A percentile compares a stretch with the other conserved stretches of the same genome.
Conservation (phyloP, 2,329 filamentous ascomycete species). For the Ilyonectria sp. region DNA sequence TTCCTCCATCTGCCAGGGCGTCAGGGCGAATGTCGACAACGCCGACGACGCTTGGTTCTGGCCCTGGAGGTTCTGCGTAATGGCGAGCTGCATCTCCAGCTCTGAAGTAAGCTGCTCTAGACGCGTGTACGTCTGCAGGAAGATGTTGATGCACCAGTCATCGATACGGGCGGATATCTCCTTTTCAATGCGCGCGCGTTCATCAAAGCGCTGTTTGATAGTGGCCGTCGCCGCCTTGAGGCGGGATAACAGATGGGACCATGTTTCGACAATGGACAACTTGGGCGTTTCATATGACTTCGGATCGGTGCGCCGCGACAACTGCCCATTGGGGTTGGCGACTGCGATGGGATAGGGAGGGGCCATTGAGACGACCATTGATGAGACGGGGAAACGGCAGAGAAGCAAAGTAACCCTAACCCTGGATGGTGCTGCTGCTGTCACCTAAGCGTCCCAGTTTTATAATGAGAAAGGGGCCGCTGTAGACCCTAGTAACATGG, state of each 20-base stretch:
- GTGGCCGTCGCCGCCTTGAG: slow-evolving; percentile 23
- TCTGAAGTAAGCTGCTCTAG: slow-evolving; percentile 29
- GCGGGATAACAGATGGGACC: slow-evolving; percentile 17
- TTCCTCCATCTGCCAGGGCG: slow-evolving; percentile 33
- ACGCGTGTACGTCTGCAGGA: slow-evolving; percentile 21
- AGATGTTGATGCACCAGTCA: slow-evolving; percentile 29
- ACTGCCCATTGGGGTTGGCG: slow-evolving; percentile 17
- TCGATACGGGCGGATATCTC: slow-evolving; percentile 30
- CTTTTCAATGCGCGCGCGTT: slow-evolving; percentile 29
- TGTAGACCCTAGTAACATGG: slow-evolving; percentile 6
- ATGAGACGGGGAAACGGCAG: neutral
- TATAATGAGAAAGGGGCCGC: neutral
- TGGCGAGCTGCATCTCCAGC: slow-evolving; percentile 32
- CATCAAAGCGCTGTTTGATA: slow-evolving; percentile 31
- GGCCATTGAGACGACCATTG: slow-evolving; percentile 16
- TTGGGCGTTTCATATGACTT: slow-evolving; percentile 17
- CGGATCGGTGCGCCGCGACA: neutral
- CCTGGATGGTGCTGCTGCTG: slow-evolving; percentile 1
- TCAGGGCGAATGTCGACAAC: slow-evolving; percentile 21
- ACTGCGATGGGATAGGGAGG: slow-evolving; percentile 11
- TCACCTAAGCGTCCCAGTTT: neutral
- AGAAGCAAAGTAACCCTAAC: neutral
- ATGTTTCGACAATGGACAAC: slow-evolving; percentile 29
- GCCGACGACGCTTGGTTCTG: slow-evolving; percentile 4
- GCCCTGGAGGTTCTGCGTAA: slow-evolving; percentile 20